Percentiles rank a stretch among this genome's conserved stretches.
phyloP scores from a whole-genome alignment of 495 filamentous ascomycete genomes.

The Annulohypoxylon maeteangense region DNA sequence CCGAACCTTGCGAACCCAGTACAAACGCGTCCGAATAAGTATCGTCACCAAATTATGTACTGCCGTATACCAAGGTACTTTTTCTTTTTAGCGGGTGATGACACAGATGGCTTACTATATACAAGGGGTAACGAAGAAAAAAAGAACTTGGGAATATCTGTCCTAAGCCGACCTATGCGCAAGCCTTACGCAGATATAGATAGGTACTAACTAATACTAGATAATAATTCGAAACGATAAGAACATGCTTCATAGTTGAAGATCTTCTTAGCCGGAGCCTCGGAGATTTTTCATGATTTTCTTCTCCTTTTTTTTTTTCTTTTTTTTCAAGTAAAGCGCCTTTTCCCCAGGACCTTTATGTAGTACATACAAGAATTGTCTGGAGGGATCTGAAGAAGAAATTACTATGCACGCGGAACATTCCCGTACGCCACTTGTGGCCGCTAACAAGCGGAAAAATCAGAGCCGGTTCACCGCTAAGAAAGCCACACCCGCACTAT shows the following conservation, averaged over 20 bases:
- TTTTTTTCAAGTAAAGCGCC: constrained; percentile 20
- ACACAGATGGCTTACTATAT: constrained; percentile 37
- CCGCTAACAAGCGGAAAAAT: constrained; percentile 33
- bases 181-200: constrained; percentile 23
- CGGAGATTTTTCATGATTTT: constrained; percentile 38
- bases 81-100: constrained; percentile 14
- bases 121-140: constrained; percentile 27
- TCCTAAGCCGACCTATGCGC: constrained; percentile 37
- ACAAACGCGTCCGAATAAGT: constrained; percentile 21
- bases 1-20: constrained; percentile 29
- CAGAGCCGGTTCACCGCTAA: constrained; percentile 26
- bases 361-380: constrained; percentile 1
- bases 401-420: constrained; percentile 32
- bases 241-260: constrained; percentile 32
- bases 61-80: neutral
- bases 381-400: constrained; percentile 28
- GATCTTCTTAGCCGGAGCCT: constrained; percentile 38
- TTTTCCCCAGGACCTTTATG: constrained; percentile 26
- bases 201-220: too few relatives aligned
- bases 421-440: constrained; percentile 27
- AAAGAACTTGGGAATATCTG: constrained; percentile 34
- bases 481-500: neutral
- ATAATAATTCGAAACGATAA: constrained; percentile 30
- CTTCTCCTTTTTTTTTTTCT: constrained; percentile 34
- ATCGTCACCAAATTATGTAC: constrained; percentile 26